These are phyloP conservation scores for Thalassiosira livingstoniorum DNA, from an alignment of 352 stramenopile species.

Conservation along the genomic window DNA sequence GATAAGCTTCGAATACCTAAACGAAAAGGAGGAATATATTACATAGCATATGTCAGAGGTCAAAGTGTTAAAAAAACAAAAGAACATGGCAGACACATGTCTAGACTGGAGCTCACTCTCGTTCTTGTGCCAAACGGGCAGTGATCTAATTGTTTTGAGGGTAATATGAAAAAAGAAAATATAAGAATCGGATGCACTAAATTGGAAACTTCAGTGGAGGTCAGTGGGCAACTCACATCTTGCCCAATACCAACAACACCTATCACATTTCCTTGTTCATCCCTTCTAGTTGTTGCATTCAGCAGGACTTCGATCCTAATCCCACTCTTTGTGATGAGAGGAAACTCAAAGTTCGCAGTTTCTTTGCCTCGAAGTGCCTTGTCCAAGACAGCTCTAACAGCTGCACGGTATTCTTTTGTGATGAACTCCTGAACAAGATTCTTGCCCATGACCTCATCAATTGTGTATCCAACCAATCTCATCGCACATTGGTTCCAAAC, in stretches of 20 bases:
- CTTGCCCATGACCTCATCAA: constrained; percentile 81
- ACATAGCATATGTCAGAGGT: too few relatives aligned
- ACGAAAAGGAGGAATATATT: too few relatives aligned
- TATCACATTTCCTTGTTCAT: constrained; percentile 88
- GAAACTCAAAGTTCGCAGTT: constrained; percentile 85
- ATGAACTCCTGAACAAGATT: constrained; percentile 80
- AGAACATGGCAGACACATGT: too few relatives aligned
- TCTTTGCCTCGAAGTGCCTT: constrained; percentile 54
- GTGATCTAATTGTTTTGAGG: constrained; percentile 75
- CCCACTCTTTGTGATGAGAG: constrained; percentile 39
- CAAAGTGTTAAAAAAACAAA: too few relatives aligned
- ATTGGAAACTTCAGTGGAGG: constrained; percentile 87
- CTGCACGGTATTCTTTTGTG: constrained; percentile 80
- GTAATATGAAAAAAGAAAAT: constrained; percentile 86
- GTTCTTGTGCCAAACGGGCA: constrained; percentile 33
- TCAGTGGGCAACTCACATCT: constrained; percentile 73
- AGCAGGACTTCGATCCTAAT: constrained; percentile 85
- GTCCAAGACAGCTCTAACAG: constrained; percentile 74
- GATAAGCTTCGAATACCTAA: constrained; percentile 60
- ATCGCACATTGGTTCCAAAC: constrained; percentile 88
- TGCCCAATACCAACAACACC: constrained; percentile 90
- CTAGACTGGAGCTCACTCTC: too few relatives aligned
- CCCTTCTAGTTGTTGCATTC: constrained; percentile 89
- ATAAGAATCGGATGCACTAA: constrained; percentile 75
- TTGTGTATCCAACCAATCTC: constrained; percentile 90